Evolutionary conservation across 306 rosid genomes (phyloP), one percentile per base, ranked within the genome.

Genomic region (Myrica gale): DNA sequence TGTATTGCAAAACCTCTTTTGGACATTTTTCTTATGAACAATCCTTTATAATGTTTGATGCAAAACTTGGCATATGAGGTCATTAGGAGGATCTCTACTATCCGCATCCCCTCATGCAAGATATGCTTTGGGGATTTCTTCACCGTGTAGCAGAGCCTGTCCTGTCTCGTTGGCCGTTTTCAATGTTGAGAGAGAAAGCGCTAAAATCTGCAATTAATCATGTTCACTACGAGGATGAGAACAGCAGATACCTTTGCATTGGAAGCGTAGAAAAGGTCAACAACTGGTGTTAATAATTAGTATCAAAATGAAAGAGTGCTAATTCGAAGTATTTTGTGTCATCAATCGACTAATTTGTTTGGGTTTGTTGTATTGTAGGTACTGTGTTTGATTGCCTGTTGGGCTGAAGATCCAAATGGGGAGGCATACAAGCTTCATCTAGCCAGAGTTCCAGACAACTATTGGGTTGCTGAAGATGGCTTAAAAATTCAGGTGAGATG

Each of bases 381-480:
- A 6, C 71, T 87, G 46, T 87, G 90, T 73, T 72, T 87, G 86
- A 54, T 89, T 73, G 90, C 86, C 4, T 76, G 90, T 58, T 89
- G 96, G 96, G 88, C 81, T 69, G 93, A 88, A 71, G 90, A 88
- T 48, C 90, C 97, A 9, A 55, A 84, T 57, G 87, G 92, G 16
- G 87, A 88, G 70, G 92, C 90, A 19, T 88, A 70, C 83, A 85
- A 88, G 79, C 85, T 79, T 84, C 97, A 92, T 73, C 79, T 90
- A 53, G 90, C 88, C 7, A 78, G 97, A 80, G 80, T 92, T 65
- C 89, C 74, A 6, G 96, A 92, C 68, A 87, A 84, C 67, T 84
- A 85, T 47, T 92, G 97, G 97, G 44, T 92, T 9, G 90, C 96
- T 26, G 97, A 92, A 87, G 97, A 92, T 46, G 97, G 97, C 84